These are phyloP conservation scores for Seiridium cupressi DNA, from an alignment of 2,329 filamentous ascomycete genomes.

Conservation along the genomic window DNA sequence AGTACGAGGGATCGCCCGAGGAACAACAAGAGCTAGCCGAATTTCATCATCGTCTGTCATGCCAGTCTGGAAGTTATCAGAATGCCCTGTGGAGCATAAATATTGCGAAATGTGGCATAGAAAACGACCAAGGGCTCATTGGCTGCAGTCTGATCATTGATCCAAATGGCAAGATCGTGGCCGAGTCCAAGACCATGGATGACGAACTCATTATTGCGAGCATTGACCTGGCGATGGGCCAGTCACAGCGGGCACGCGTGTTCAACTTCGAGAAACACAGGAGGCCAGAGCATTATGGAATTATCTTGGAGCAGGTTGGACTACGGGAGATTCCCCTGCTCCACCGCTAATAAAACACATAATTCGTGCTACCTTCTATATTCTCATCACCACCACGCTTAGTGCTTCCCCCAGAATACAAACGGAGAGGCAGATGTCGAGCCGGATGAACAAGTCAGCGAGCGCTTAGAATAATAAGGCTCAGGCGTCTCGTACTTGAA, in stretches of 20 bases:
- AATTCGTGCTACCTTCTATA: no score
- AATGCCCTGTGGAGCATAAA: slow-evolving; percentile 50
- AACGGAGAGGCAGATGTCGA: no score
- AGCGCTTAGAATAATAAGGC: no score
- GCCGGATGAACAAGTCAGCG: no score
- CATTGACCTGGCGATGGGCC: slow-evolving; percentile 45
- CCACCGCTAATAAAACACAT: not conserved
- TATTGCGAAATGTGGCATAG: slow-evolving; percentile 46
- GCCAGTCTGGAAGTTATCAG: slow-evolving; percentile 52
- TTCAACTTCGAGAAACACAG: slow-evolving; percentile 45
- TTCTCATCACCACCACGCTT: no score
- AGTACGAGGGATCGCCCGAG: slow-evolving; percentile 34
- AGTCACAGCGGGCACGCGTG: slow-evolving; percentile 44
- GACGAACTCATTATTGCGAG: slow-evolving; percentile 52
- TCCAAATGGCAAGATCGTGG: slow-evolving; percentile 48
- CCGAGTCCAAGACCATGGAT: slow-evolving; percentile 42
- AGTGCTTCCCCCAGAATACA: no score
- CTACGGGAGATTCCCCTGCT: slow-evolving; percentile 1
- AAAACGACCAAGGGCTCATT: slow-evolving; percentile 48
- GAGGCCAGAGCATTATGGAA: slow-evolving; percentile 39
- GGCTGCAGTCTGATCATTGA: slow-evolving; percentile 45
- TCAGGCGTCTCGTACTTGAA: no score
- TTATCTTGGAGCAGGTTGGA: slow-evolving; percentile 38
- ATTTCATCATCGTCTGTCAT: slow-evolving; percentile 50
- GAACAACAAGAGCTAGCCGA: slow-evolving; percentile 45